Base-by-base conservation (phyloP, 1,139 yeast genomes). In the Candida glucosophila region DNA sequence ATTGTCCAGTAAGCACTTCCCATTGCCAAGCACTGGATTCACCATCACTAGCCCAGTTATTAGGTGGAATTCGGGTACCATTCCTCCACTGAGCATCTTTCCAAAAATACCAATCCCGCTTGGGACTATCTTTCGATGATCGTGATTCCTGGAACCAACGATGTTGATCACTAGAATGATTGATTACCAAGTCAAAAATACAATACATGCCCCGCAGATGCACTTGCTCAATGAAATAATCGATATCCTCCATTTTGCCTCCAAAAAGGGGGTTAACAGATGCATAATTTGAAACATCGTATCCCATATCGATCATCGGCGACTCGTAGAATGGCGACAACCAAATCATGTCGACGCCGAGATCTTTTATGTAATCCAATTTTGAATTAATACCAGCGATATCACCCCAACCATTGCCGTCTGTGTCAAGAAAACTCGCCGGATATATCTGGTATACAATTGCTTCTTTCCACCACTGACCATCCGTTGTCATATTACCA, bases 41-140 rank as follows among this genome's bases (percentile, higher is more conserved):
- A 37, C 71, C 72, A 36, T 49, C 50, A 3, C 75, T 65, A 12
- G 40, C 39, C 77, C 78, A 72, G 47, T 72, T 72, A 51, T 66
- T 71, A 13, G 77, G 76, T 14, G 76, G 73, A 13, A 51, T 56
- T 45, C 73, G 58, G 23, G 57, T 54, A 14, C 76, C 76, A 8
- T 16, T 8, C n/a, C n/a, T n/a, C 8, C n/a, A 16, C 4, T 60
- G 35, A 14, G 42, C 55, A 35, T 65, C 73, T 33, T 56, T 60
- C 78, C 77, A 72, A 38, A 69, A 58, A 47, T 70, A 73, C 78
- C 78, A 73, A 44, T 72, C 74, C 43, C 78, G 57, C 50, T 73
- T 72, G 12, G 76, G 67, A 43, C 63, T 70, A 25, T 55, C 51
- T 40, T 55, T 60, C 6, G 73, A 63, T 9, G 68, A 55, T 32